phyloP scores from a whole-genome alignment of 371 early-diverging fungal species.

The Mucor piriformis region DNA sequence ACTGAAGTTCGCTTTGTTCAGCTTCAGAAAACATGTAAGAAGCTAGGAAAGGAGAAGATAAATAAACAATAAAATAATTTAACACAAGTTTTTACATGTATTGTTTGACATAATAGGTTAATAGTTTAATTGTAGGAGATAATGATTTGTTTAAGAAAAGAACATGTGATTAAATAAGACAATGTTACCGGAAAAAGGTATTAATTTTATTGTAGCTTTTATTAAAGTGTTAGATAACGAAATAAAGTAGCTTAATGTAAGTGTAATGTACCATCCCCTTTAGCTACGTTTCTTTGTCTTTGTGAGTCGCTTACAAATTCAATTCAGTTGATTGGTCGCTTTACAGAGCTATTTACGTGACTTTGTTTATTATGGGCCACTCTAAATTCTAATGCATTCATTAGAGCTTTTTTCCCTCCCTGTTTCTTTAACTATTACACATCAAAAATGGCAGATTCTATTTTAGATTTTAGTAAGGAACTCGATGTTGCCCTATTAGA shows the following conservation, averaged over 20 bases:
- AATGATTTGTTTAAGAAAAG: conserved; percentile 4
- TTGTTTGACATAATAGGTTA: conserved; percentile 3
- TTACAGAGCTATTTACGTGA: not conserved
- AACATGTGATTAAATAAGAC: not conserved
- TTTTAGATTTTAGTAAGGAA: conserved; percentile 90
- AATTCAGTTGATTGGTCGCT: not conserved
- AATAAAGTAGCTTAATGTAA: not conserved
- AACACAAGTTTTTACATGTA: not conserved
- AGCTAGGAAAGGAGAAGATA: not conserved
- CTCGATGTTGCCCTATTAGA: conserved; percentile 89
- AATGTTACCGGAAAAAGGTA: too few species aligned
- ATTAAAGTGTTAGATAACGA: not conserved
- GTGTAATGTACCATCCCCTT: not conserved
- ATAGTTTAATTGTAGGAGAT: not conserved
- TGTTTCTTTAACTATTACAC: conserved; percentile 24
- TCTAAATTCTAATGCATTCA: not conserved
- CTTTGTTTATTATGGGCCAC: not conserved
- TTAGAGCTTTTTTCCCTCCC: not conserved
- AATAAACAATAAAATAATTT: not conserved
- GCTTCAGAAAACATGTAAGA: conserved; percentile 15
- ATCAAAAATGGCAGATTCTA: conserved; percentile 54
- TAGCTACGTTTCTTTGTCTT: not conserved
- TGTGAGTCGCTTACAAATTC: not conserved
- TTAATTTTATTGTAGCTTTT: not conserved
- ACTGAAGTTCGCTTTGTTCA: conserved; percentile 21